Evolutionary conservation across 2,329 filamentous ascomycete genomes (phyloP), one percentile per base, ranked within the genome.

Genomic region (Pseudogymnoascus verrucosus): DNA sequence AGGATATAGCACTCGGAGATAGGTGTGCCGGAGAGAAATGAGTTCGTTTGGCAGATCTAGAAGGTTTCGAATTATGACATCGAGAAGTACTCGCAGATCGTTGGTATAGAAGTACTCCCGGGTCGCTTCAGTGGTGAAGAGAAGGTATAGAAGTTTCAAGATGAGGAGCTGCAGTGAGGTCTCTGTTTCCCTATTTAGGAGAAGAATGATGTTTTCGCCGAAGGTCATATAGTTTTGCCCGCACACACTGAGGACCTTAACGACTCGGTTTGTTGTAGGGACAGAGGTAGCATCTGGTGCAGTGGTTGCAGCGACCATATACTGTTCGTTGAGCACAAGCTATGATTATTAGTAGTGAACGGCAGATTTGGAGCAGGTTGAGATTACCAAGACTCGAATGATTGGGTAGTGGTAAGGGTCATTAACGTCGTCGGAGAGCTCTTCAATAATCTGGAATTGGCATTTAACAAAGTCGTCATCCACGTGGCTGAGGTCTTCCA

Each of bases 21-120:
- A 99, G 3, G 95, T 99, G 74, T 99, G 95, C 39, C 93, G 86
- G 64, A 99, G 79, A 16, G 85, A 81, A 66, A 82, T 80, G 66
- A 84, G 86, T 73, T 96, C 93, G 71, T 93, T 89, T 0, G 96
- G 95, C 7, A 99, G 81, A 74, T 99, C 95, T 71, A 98, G 86
- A n/a, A 99, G 81, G 71, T 99, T 99, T 47, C 95, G 90, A 65
- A 99, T 91, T 64, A 99, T 92, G 67, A 99, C 95, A 72, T 99
- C 95, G 57, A 98, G 82, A 14, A 99, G 84, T 4, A 99, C 95
- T 64, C 91, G 90, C 31, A 99, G 81, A 72, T 99, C 95, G 73
- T 99, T 99, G 28, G 92, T 97, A 76, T 98, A 99, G 73, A 99
- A 99, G 76, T 98, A 99, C 77, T 99, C 95, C 74, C 95, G 91